Percentiles rank a stretch among this genome's conserved stretches.
Evolutionary conservation across 495 filamentous ascomycete species (phyloP).

Genomic region (Penicillium cinerascens): DNA sequence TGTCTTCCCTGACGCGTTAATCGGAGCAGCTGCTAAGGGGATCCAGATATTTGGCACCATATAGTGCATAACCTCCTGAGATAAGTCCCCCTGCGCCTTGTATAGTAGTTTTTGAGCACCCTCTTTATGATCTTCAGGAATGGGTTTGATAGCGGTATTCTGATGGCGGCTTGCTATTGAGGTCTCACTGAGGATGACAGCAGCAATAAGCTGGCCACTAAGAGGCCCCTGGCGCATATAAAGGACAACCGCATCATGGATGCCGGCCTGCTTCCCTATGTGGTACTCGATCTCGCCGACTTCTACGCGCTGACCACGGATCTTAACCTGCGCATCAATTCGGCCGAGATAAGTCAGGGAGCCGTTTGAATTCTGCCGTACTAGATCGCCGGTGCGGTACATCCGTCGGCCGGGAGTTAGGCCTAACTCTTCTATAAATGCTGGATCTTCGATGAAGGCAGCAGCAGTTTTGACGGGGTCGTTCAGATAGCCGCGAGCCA

Average conservation of each 20-base stretch:
- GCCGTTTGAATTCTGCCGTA: background rate
- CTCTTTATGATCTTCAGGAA: too few species aligned
- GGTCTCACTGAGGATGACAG: too few species aligned
- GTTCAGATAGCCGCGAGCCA: slow-evolving; percentile 4
- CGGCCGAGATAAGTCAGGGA: too few species aligned
- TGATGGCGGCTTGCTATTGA: too few species aligned
- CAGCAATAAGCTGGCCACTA: too few species aligned
- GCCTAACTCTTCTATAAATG: background rate
- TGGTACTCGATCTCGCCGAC: slow-evolving; percentile 4
- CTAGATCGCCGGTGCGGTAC: slow-evolving; percentile 8
- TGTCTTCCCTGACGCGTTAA: too few species aligned
- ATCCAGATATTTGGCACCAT: too few species aligned
- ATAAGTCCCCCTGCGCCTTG: too few species aligned
- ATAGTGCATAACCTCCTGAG: too few species aligned
- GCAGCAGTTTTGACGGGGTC: background rate
- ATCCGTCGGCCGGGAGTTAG: background rate
- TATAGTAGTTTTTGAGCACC: too few species aligned
- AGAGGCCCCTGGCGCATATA: background rate
- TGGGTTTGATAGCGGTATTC: too few species aligned
- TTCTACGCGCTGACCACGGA: slow-evolving; percentile 5
- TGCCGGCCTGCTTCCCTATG: background rate
- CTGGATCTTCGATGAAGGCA: background rate
- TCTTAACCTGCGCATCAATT: slow-evolving; percentile 4
- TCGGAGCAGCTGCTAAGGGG: too few species aligned
- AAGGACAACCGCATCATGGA: background rate